A percentile compares a stretch with the other conserved stretches of the same genome.
Evolutionary conservation across 306 rosid species (phyloP).

Genomic region (Sophora flavescens): DNA sequence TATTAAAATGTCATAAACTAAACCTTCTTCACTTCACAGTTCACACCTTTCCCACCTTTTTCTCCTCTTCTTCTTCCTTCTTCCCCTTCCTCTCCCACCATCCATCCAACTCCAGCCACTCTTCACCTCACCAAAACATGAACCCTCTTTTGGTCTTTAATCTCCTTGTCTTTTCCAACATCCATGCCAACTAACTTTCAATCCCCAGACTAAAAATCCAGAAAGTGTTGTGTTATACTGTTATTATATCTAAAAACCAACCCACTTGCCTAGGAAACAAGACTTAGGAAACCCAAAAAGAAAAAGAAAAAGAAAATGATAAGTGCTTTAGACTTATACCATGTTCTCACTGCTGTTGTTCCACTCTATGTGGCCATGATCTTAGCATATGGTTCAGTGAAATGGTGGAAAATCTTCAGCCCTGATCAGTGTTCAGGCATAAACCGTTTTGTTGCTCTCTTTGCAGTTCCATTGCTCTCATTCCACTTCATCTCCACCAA

Average conservation of each 20-base stretch:
- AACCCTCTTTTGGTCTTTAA: neutral
- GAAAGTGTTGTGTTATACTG: too few species aligned
- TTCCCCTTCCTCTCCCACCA: neutral
- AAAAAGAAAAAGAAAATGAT: conserved; percentile 55
- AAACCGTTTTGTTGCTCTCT: conserved; percentile 88
- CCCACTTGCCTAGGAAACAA: too few species aligned
- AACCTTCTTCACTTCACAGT: neutral
- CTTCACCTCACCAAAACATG: neutral
- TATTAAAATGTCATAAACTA: conserved; percentile 54
- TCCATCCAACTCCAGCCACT: neutral
- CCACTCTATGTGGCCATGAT: conserved; percentile 92
- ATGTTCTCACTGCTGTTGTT: conserved; percentile 83
- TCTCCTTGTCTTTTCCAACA: neutral
- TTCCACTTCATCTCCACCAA: conserved; percentile 89
- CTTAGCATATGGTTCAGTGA: conserved; percentile 83
- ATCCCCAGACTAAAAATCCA: too few species aligned
- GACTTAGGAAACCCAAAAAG: too few species aligned
- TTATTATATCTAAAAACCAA: too few species aligned
- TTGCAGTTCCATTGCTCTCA: conserved; percentile 85
- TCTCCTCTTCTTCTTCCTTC: neutral
- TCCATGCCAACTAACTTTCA: neutral
- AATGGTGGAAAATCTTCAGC: conserved; percentile 91
- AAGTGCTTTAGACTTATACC: conserved; percentile 68
- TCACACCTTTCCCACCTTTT: neutral
- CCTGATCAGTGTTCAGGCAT: conserved; percentile 92